Conservation (phyloP, 352 stramenopile species). For the Plasmopara viticola region DNA sequence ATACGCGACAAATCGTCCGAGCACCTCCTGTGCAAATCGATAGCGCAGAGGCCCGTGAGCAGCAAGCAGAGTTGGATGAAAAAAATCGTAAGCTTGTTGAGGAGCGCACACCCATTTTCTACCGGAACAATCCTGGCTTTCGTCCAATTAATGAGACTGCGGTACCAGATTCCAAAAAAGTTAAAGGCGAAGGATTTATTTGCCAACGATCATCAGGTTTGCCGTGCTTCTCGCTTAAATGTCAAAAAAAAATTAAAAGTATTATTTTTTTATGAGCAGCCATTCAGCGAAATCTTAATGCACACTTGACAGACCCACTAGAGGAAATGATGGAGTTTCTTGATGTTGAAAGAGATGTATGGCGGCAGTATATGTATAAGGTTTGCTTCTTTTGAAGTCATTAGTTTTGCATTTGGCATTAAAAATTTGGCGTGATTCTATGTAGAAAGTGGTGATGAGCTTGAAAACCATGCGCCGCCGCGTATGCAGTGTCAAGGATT, state of each 20-base stretch:
- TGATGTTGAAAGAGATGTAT: constrained; percentile 64
- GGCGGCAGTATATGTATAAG: constrained; percentile 82
- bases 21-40: constrained; percentile 31
- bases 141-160: constrained; percentile 32
- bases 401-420: background rate
- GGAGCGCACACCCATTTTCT: constrained; percentile 59
- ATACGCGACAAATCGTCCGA: constrained; percentile 36
- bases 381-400: constrained; percentile 13
- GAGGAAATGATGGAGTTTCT: constrained; percentile 82
- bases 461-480: constrained; percentile 57
- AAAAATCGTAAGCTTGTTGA: constrained; percentile 53
- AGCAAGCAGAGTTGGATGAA: constrained; percentile 39
- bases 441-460: constrained; percentile 63
- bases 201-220: constrained; percentile 71
- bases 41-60: constrained; percentile 25
- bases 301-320: constrained; percentile 65
- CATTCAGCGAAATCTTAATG: constrained; percentile 65
- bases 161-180: constrained; percentile 20
- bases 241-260: no score
- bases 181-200: constrained; percentile 54
- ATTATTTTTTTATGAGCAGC: constrained; percentile 29
- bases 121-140: constrained; percentile 69
- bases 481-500: constrained; percentile 50
- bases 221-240: background rate
- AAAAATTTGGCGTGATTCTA: background rate